phyloP scores from a whole-genome alignment of 306 rosid species.

The Inga leiocalycina region DNA sequence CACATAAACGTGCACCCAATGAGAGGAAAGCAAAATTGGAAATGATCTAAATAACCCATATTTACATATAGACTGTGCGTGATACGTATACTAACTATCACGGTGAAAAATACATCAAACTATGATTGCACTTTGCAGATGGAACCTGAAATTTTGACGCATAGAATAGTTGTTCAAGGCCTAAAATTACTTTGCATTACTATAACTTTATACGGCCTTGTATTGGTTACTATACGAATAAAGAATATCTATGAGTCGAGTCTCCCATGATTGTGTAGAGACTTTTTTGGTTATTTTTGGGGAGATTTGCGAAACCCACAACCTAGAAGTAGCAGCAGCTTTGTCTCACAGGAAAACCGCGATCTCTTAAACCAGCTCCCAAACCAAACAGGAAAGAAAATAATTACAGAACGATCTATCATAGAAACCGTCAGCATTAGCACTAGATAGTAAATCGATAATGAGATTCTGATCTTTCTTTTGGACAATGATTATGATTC shows the following conservation, averaged over 20 bases:
- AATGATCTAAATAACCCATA: not conserved
- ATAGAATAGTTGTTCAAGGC: not conserved
- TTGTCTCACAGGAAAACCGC: constrained; percentile 26
- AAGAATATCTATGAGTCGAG: not conserved
- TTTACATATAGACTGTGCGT: not conserved
- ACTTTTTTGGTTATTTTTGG: not conserved
- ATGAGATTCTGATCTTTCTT: not conserved
- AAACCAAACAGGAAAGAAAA: not conserved
- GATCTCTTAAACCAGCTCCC: constrained; percentile 28
- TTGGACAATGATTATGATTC: not conserved
- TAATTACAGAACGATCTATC: constrained; percentile 25
- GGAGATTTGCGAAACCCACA: not conserved
- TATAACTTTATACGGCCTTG: not conserved
- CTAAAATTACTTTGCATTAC: not conserved
- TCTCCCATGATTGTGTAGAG: not conserved
- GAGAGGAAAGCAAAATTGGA: constrained; percentile 6
- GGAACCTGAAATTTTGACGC: too few relatives aligned
- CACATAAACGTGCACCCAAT: constrained; percentile 2
- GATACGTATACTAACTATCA: not conserved
- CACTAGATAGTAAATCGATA: not conserved
- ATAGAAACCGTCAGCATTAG: not conserved
- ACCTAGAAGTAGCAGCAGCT: not conserved
- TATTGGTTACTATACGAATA: not conserved
- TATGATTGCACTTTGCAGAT: not conserved
- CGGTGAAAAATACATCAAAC: not conserved